Evolutionary conservation across 2,329 filamentous ascomycete species (phyloP), one percentile per base, ranked within the genome.

Genomic region (Ophiostoma perfectum): DNA sequence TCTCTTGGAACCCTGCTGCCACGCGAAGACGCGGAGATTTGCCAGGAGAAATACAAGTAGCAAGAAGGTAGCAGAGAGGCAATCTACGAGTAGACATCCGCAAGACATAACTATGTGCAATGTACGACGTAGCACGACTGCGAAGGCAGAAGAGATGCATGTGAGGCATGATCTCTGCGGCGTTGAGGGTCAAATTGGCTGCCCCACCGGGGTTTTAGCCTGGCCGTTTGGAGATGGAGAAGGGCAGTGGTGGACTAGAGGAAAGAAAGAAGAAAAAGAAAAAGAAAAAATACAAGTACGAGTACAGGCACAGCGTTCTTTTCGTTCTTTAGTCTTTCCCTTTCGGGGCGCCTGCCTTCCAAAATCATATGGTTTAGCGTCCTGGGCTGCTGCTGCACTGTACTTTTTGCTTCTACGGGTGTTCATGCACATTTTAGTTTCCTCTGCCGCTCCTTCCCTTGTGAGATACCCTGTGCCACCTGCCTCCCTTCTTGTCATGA

Each of bases 371-470:
- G 27, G 27, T 27, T 27, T 27, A 27, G 27, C 27, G 27, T 27
- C 27, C 27, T 49, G 49, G 49, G 49, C 49, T 55, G 49, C 27
- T 55, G n/a, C n/a, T 55, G 49, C 49, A 55, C 49, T 55, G 49
- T 55, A 55, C 49, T 55, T 55, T 55, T 55, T 27, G 27, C 27
- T 27, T 27, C 27, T 27, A 27, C 27, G n/a, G 8, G 45, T 47
- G 12, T 3, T 27, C 27, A 27, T 27, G 27, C 27, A 27, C 27
- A 1, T 27, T 27, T 27, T 27, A 27, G 27, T 27, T 27, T 27
- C 27, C 27, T 27, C 27, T 27, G 27, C 27, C 27, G 27, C 27
- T 27, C 27, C 27, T 27, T 27, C 27, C 27, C 27, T 27, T 27
- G 27, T 2, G 2, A 27, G 27, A 27, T 27, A 27, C 27, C 27